phyloP scores from a whole-genome alignment of 2,329 filamentous ascomycete genomes.

The Cladorrhinum sp. region DNA sequence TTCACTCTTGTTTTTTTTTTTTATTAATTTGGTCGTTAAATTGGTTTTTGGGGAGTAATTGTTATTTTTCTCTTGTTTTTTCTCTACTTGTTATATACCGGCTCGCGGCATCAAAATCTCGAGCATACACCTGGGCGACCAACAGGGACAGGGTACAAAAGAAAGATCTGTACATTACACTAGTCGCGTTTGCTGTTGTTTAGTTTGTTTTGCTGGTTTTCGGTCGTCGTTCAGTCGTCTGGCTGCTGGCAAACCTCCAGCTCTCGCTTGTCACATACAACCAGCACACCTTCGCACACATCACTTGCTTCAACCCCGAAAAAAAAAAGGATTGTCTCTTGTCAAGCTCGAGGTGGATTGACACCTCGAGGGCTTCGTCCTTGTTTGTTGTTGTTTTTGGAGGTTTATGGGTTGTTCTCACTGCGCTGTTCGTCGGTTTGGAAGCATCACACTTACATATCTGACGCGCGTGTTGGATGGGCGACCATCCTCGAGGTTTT shows the following conservation, averaged over 20 bases:
- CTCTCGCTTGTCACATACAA: conserved; percentile 9
- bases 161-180: conserved; percentile 55
- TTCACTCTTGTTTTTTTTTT: conserved; percentile 27
- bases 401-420: conserved; percentile 24
- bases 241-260: conserved; percentile 35
- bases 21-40: conserved; percentile 28
- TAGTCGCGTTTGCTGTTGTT: conserved; percentile 43
- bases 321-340: conserved; percentile 13
- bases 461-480: conserved; percentile 17
- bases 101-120: conserved; percentile 30
- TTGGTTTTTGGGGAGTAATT: conserved; percentile 30
- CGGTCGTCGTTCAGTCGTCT: conserved; percentile 38
- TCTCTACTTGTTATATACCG: conserved; percentile 32
- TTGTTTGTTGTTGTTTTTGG: conserved; percentile 20
- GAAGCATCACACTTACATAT: conserved; percentile 26
- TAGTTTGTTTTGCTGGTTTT: conserved; percentile 44
- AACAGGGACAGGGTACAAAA: conserved; percentile 40
- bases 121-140: conserved; percentile 36
- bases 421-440: conserved; percentile 20
- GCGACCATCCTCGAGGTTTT: not conserved
- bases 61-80: conserved; percentile 26
- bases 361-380: conserved; percentile 16
- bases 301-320: conserved; percentile 13
- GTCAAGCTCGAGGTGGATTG: conserved; percentile 19
- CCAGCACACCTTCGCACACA: conserved; percentile 6